Conservation (phyloP, 306 rosid genomes). For the Malus sieversii region DNA sequence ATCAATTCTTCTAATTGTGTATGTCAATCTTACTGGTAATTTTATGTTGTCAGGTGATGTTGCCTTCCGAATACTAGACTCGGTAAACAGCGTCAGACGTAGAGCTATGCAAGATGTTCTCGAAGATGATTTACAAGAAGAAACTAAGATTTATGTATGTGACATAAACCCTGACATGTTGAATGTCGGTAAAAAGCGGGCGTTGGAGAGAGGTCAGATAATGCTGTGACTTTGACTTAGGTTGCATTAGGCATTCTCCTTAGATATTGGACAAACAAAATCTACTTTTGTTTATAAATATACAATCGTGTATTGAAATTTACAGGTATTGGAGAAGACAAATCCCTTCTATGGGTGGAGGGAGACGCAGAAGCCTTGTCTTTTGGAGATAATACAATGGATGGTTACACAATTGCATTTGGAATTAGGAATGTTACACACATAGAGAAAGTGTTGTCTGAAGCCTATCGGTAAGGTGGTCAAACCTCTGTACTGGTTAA, state of each 20-base stretch:
- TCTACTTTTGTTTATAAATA: constrained; percentile 15
- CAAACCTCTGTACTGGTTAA: neutral
- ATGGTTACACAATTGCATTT: constrained; percentile 95
- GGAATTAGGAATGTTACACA: constrained; percentile 95
- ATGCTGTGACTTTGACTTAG: neutral
- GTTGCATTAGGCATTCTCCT: neutral
- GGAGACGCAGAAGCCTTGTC: constrained; percentile 80
- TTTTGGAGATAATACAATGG: constrained; percentile 69
- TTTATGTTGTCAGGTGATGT: constrained; percentile 69
- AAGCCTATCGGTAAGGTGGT: constrained; percentile 59
- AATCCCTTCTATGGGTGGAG: constrained; percentile 80
- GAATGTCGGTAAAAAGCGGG: constrained; percentile 71
- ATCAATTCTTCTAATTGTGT: neutral
- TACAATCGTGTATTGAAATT: constrained; percentile 18
- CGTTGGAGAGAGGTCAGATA: constrained; percentile 58
- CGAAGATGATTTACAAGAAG: constrained; percentile 50
- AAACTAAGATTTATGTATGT: constrained; percentile 72
- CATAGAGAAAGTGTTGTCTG: constrained; percentile 39
- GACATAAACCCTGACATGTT: constrained; percentile 88
- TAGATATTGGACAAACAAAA: constrained; percentile 1
- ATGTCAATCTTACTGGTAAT: neutral
- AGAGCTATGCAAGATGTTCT: constrained; percentile 48
- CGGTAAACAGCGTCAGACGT: constrained; percentile 52
- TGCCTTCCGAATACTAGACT: constrained; percentile 81
- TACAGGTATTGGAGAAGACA: constrained; percentile 61